Evolutionary conservation across 495 filamentous ascomycete genomes (phyloP).

Genomic region (Annulohypoxylon nitens): DNA sequence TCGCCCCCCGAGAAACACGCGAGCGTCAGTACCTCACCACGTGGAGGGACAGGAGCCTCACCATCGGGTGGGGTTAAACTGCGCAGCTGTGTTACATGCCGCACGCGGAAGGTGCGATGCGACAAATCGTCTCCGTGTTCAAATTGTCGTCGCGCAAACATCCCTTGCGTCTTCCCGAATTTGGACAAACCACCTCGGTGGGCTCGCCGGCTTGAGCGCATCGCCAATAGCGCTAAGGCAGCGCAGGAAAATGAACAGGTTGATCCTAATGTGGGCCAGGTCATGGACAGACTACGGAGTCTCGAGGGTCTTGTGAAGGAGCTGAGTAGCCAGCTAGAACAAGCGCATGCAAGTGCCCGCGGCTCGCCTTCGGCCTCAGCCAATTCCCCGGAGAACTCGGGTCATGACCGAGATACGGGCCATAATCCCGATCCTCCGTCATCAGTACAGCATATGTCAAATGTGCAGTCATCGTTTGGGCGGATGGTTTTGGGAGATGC

Average conservation of each 20-base stretch:
- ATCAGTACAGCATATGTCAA: slow-evolving; percentile 18
- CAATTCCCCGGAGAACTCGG: slow-evolving; percentile 36
- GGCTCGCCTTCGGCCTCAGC: slow-evolving; percentile 27
- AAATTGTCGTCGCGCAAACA: slow-evolving; percentile 69
- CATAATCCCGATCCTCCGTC: slow-evolving; percentile 16
- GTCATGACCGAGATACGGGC: slow-evolving; percentile 38
- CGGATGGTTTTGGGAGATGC: slow-evolving; percentile 59
- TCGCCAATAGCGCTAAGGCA: slow-evolving; percentile 42
- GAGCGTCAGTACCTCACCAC: slow-evolving; percentile 3
- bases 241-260: slow-evolving; percentile 21
- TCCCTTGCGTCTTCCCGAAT: slow-evolving; percentile 67
- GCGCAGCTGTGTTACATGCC: slow-evolving; percentile 69
- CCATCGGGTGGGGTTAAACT: slow-evolving; percentile 48
- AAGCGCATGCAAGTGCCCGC: slow-evolving; percentile 49
- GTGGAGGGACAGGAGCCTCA: not conserved
- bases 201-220: slow-evolving; percentile 61
- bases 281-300: slow-evolving; percentile 66
- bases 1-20: slow-evolving; percentile 24
- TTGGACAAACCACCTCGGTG: slow-evolving; percentile 63
- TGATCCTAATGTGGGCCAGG: slow-evolving; percentile 47
- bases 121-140: slow-evolving; percentile 71
- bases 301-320: slow-evolving; percentile 70
- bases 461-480: slow-evolving; percentile 56
- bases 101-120: slow-evolving; percentile 72
- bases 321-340: slow-evolving; percentile 65